phyloP scores from a whole-genome alignment of 306 rosid species.

The Cucumis melo region DNA sequence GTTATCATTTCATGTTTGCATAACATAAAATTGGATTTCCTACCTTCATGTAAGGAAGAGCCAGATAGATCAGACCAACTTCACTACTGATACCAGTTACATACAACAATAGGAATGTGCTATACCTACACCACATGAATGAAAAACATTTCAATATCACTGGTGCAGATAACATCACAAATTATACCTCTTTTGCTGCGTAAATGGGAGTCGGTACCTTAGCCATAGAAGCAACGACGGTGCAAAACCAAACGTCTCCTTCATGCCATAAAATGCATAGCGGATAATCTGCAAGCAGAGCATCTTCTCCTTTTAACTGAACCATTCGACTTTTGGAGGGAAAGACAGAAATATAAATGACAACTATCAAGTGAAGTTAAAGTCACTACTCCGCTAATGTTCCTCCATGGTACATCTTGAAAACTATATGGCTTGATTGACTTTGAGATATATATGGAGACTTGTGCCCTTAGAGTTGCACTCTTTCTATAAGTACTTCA shows the following conservation, averaged over 20 bases:
- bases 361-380: background rate
- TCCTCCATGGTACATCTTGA: background rate
- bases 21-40: background rate
- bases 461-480: background rate
- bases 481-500: background rate
- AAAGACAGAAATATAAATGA: background rate
- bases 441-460: background rate
- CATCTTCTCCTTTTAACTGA: background rate
- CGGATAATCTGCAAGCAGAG: slow-evolving; percentile 46
- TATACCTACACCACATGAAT: slow-evolving; percentile 40
- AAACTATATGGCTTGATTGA: background rate
- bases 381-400: too few relatives aligned
- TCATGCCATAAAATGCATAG: slow-evolving; percentile 63
- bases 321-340: background rate
- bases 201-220: slow-evolving; percentile 28
- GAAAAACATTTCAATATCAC: background rate
- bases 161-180: background rate
- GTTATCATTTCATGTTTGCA: background rate
- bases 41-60: slow-evolving; percentile 69
- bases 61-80: slow-evolving; percentile 51
- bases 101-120: slow-evolving; percentile 52
- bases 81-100: slow-evolving; percentile 56
- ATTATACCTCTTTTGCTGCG: background rate
- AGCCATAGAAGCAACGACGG: slow-evolving; percentile 90
- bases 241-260: slow-evolving; percentile 56